Base-by-base conservation (phyloP, 176 grass and related monocot species). In the sorghum (Sorghum bicolor) region DNA sequence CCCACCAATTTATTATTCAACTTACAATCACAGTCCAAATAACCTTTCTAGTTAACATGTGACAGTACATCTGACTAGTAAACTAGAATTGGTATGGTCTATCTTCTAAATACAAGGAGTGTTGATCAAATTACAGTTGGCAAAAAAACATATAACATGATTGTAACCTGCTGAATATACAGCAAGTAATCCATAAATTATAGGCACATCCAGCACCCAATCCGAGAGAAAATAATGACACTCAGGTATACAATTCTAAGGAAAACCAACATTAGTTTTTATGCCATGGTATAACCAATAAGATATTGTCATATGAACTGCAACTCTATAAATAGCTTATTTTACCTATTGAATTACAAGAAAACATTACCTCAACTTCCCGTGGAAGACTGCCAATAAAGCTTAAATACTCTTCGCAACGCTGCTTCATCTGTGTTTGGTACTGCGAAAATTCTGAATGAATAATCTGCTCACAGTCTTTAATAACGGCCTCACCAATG, bases 401-500 rank as follows among this genome's bases (percentile, higher is more conserved):
- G 30, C 70, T 88, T 76, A 95, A 85, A 80, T 95, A 91, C 0
- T 95, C 91, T 72, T 98, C 91, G 6, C 90, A 95, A 1, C 72
- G 80, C 62, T 91, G 82, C 83, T 86, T 95, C 79, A 93, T 84
- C 32, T 93, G 88, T 53, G 67, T 87, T 37, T 93, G 82, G 73
- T 93, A 94, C 57, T 92, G 86, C 10, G 76, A 86, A 84, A 98
- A 98, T 86, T 98, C 91, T 36, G 89, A 91, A 67, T 90, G 84
- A 76, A 98, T 83, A 33, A 98, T 98, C 85, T 93, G 85, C 79
- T 98, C 93, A 2, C 96, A 98, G 24, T 98, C 96, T 82, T 88
- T 92, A 47, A 98, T 95, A 78, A 87, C 40, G 80, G 64, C 45
- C 53, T 95, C 93, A 6, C 89, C 85, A 58, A 98, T 38, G 12